Conservation (phyloP, 1,284 basidiomycete species). For the Rhodotorula sp. region DNA sequence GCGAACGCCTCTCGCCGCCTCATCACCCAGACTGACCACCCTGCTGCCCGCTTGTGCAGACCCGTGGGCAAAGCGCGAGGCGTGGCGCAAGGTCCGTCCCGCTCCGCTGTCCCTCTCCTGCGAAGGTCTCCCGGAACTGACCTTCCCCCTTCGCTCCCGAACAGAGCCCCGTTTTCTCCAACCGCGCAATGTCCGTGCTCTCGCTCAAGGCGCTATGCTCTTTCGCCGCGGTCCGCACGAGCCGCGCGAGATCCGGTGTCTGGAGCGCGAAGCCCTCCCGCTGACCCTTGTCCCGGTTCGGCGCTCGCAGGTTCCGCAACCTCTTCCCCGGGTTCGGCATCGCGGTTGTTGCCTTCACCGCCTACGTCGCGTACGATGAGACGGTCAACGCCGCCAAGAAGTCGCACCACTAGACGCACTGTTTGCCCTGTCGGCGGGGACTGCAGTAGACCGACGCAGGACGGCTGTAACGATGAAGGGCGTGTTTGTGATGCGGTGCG, state of each 20-base stretch:
- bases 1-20: background rate
- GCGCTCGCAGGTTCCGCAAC: constrained; percentile 67
- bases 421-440: too few relatives aligned
- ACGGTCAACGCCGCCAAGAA: constrained; percentile 32
- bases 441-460: background rate
- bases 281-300: background rate
- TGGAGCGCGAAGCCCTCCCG: background rate
- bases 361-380: constrained; percentile 82
- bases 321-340: constrained; percentile 91
- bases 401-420: constrained; percentile 25
- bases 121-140: background rate
- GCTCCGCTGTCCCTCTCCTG: too few relatives aligned
- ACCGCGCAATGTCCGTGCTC: constrained; percentile 59
- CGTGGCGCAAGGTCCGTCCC: constrained; percentile 70
- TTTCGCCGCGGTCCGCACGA: background rate
- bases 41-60: constrained; percentile 54
- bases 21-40: background rate
- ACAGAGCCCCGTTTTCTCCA: constrained; percentile 75
- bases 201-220: background rate
- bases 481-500: background rate
- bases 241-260: background rate
- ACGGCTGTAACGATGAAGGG: background rate
- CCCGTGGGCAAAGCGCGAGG: constrained; percentile 90
- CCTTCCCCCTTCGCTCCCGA: background rate
- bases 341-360: constrained; percentile 83